Percentiles rank a stretch among this genome's conserved stretches.
Evolutionary conservation across 805 yeast species (phyloP).

Genomic region (Starmerella apicola): DNA sequence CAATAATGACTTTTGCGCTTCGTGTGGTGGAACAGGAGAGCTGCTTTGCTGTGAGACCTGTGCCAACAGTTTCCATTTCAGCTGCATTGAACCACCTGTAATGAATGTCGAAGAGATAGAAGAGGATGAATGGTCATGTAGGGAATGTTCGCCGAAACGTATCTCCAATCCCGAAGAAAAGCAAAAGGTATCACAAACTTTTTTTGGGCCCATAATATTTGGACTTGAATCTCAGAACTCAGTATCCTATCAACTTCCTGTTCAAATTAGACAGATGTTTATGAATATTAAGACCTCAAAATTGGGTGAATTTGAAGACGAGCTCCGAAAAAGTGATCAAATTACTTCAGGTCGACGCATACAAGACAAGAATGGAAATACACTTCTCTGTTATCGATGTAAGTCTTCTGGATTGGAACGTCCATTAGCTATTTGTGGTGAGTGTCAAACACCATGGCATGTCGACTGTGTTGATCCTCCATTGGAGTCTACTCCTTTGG

Average conservation of each 20-base stretch:
- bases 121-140: conserved; percentile 89
- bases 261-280: conserved; percentile 53
- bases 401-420: conserved; percentile 52
- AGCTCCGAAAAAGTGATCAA: conserved; percentile 19
- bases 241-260: conserved; percentile 56
- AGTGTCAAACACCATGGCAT: conserved; percentile 41
- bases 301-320: conserved; percentile 61
- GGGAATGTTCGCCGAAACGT: conserved; percentile 40
- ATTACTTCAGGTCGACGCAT: conserved; percentile 25
- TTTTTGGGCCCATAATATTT: conserved; percentile 48
- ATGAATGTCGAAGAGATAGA: conserved; percentile 36
- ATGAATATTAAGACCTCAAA: conserved; percentile 56
- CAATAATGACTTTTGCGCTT: conserved; percentile 83
- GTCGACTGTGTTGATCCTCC: conserved; percentile 19
- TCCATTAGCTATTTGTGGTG: conserved; percentile 89
- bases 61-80: conserved; percentile 82
- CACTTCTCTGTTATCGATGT: conserved; percentile 66
- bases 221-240: conserved; percentile 50
- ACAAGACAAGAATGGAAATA: conserved; percentile 55
- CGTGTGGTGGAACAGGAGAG: conserved; percentile 81
- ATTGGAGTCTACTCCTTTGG: conserved; percentile 11
- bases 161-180: not conserved
- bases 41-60: conserved; percentile 91
- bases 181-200: conserved; percentile 23
- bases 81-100: conserved; percentile 83